Base-by-base conservation (phyloP, 108 stramenopile genomes). In the Nannochloropsis gaditana region DNA sequence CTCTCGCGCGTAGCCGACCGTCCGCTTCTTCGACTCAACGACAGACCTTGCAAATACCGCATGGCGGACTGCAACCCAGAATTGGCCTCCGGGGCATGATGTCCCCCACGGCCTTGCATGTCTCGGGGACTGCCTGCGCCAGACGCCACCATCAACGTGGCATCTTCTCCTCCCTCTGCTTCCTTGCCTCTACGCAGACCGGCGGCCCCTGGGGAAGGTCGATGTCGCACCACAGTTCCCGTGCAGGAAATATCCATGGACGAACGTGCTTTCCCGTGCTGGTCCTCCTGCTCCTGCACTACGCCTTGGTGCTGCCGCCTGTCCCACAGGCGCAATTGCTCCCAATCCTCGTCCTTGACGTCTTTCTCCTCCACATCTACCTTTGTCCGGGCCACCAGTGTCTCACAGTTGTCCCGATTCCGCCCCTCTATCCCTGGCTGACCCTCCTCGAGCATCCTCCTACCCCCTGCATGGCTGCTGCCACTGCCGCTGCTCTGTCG, bases 1-100 rank as follows among this genome's bases (percentile, higher is more conserved):
- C 31, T 31, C 31, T 31, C 31, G 31, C 31, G 31, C 31, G 31
- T 31, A 31, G 31, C 31, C 31, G 31, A 31, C 31, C 31, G 31
- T 31, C 31, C 31, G 31, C 59, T n/a, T 3, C n/a, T 73, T n/a
- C 59, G 19, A 15, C 59, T n/a, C 6, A 73, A n/a, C 6, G 59
- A 73, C 59, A 73, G n/a, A 5, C 59, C 59, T n/a, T n/a, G 59
- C n/a, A 73, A 73, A 73, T 73, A 73, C 59, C 59, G 15, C 59
- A 15, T n/a, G 4, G 59, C 59, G 3, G 59, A 73, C n/a, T 73
- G 59, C 47, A 50, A 50, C 11, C 47, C 47, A 10, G 47, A 50
- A 50, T 50, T 50, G 15, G 11, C 15, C 47, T 50, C 47, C 0
- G 31, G 31, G 31, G 31, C 31, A 31, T 31, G 1, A 31, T 50